A percentile compares a stretch with the other conserved stretches of the same genome.
Evolutionary conservation across 345 rosid genomes (phyloP).

Genomic region (Eucalyptus pumila): DNA sequence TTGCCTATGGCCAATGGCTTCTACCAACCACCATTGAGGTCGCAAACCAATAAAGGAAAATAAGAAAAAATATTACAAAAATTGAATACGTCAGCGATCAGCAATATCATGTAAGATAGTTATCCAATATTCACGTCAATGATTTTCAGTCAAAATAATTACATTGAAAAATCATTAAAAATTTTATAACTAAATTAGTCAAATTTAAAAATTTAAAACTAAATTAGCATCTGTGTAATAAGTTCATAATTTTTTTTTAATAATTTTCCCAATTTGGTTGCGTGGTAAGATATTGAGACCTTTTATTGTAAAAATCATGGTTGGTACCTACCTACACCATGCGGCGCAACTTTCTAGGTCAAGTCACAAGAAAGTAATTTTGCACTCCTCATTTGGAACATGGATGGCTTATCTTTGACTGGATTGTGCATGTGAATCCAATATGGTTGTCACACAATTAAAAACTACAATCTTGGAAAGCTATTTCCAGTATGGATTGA

Average conservation of each 20-base stretch:
- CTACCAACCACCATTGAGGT: background rate
- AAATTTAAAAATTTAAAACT: background rate
- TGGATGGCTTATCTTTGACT: background rate
- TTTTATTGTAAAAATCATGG: background rate
- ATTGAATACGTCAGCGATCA: fast-evolving
- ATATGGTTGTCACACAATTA: background rate
- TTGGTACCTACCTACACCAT: background rate
- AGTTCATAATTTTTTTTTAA: background rate
- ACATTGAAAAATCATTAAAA: background rate
- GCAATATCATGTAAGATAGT: fast-evolving
- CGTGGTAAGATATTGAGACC: background rate
- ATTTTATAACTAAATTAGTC: fast-evolving
- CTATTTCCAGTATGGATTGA: background rate
- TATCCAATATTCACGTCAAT: fast-evolving
- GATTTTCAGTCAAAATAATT: background rate
- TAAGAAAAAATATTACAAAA: background rate
- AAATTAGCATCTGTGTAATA: fast-evolving
- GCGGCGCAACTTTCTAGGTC: background rate
- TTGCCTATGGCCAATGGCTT: background rate
- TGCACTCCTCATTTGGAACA: background rate
- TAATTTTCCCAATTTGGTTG: background rate
- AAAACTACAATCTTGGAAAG: background rate
- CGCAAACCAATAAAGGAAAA: fast-evolving
- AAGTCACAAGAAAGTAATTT: background rate
- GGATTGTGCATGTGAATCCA: background rate